Base-by-base conservation (phyloP, 1,284 basidiomycete genomes). In the Tilletia indica region DNA sequence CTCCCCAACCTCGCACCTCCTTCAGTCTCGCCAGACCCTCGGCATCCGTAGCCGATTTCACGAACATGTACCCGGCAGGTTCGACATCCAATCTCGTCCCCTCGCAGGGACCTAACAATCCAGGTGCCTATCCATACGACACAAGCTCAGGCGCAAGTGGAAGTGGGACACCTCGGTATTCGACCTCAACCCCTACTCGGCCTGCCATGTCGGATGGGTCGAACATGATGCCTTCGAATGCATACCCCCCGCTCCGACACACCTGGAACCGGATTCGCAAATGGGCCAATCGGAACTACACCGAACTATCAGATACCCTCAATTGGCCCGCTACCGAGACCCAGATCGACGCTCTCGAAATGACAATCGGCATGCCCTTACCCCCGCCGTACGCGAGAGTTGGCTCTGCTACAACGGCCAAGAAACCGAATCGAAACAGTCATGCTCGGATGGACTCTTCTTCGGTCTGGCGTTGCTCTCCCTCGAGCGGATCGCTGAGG, bases 401-500 rank as follows among this genome's bases (percentile, higher is more conserved):
- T 81, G 79, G 31, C 74, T 79, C 25, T 80, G 63, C 73, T 78
- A 80, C 74, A 77, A 83, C 45, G 82, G 81, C 3, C 81, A 83
- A 67, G 82, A 83, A 72, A 70, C 80, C 64, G 82, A 83, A 68
- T 78, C 77, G 39, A 36, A 56, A 19, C 45, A 47, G 34, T 80
- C 80, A 14, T 83, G 82, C 75, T 76, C 74, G 38, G 82, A 83
- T 68, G 82, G 82, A 19, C 72, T 83, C 49, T 82, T 83, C 67
- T 83, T 83, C 68, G 82, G 82, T 42, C 74, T 82, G 1, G 75
- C 82, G 0, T 73, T 83, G 21, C 74, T 83, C 54, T 77, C 78
- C 45, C 72, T 81, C 39, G 82, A 83, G 6, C 76, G 77, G 69
- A 73, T 81, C 38, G 71, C 78, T 12, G 68, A 80, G 49, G 82